A percentile compares a stretch with the other conserved stretches of the same genome.
Conservation (phyloP, 1,284 basidiomycete species). For the Naganishia albida region DNA sequence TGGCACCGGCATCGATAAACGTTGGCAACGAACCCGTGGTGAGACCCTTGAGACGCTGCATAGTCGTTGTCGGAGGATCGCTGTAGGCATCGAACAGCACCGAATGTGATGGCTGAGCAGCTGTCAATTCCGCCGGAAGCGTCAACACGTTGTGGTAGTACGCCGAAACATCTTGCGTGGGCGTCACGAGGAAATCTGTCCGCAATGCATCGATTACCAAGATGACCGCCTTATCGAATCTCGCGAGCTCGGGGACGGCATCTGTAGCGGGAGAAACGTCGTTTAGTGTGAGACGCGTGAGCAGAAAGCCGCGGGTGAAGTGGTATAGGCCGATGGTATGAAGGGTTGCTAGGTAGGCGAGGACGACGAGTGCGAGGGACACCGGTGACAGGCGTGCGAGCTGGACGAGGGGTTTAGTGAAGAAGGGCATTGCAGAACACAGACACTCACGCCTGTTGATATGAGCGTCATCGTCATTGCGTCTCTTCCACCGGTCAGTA, state of each 20-base stretch:
- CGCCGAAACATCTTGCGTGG: not conserved
- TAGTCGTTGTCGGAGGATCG: slow-evolving; percentile 92
- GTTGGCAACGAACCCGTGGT: slow-evolving; percentile 96
- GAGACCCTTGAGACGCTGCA: slow-evolving; percentile 92
- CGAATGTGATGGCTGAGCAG: slow-evolving; percentile 65
- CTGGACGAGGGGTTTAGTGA: not conserved
- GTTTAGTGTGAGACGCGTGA: slow-evolving; percentile 75
- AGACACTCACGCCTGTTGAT: not conserved
- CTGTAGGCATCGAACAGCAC: slow-evolving; percentile 86
- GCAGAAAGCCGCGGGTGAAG: slow-evolving; percentile 84
- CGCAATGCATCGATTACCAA: slow-evolving; percentile 91
- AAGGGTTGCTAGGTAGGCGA: slow-evolving; percentile 62
- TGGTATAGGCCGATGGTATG: slow-evolving; percentile 60
- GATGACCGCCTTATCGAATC: slow-evolving; percentile 76
- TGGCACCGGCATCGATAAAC: slow-evolving; percentile 89
- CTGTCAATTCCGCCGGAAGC: slow-evolving; percentile 71
- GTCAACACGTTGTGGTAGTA: slow-evolving; percentile 81
- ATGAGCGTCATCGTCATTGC: slow-evolving; percentile 5
- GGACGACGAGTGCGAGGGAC: slow-evolving; percentile 56
- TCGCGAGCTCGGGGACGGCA: slow-evolving; percentile 58
- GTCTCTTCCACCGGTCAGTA: not conserved
- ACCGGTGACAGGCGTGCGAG: slow-evolving; percentile 37
- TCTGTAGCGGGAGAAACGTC: slow-evolving; percentile 56
- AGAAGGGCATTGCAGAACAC: too few relatives aligned
- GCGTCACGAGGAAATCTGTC: slow-evolving; percentile 81